Percentiles rank a stretch among this genome's conserved stretches.
Conservation (phyloP, 495 filamentous ascomycete species). For the Elasticomyces elasticus region DNA sequence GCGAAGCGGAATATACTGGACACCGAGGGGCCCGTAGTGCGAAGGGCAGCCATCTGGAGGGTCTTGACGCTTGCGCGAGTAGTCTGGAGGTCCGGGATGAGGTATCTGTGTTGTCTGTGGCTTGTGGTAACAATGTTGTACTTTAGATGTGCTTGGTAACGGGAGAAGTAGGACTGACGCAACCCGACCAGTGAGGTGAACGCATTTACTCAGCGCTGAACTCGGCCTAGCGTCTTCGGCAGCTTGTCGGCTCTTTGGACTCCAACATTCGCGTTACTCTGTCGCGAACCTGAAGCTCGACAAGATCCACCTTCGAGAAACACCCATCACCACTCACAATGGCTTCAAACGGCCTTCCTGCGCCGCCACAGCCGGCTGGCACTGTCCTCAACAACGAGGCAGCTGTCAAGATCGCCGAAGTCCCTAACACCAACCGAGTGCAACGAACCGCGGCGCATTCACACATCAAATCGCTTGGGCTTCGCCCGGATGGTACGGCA, state of each 20-base stretch:
- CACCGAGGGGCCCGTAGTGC: conserved; percentile 40
- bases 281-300: not conserved
- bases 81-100: too few relatives aligned
- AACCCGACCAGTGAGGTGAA: too few relatives aligned
- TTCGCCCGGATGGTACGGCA: conserved; percentile 71
- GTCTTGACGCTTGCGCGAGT: too few relatives aligned
- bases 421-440: conserved; percentile 82
- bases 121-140: too few relatives aligned
- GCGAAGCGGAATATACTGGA: conserved; percentile 41
- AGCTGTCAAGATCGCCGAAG: conserved; percentile 80
- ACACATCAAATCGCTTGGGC: conserved; percentile 88
- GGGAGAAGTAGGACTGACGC: too few relatives aligned
- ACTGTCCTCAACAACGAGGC: not conserved
- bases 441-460: conserved; percentile 93
- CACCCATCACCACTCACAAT: not conserved
- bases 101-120: too few relatives aligned
- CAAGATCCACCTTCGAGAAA: not conserved
- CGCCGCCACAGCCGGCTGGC: too few relatives aligned
- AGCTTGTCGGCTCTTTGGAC: too few relatives aligned
- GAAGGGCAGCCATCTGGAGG: conserved; percentile 18
- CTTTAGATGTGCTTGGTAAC: too few relatives aligned
- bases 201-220: too few relatives aligned
- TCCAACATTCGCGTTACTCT: not conserved
- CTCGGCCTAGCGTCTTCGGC: too few relatives aligned
- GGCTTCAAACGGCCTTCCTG: conserved; percentile 12